Evolutionary conservation across 1,284 basidiomycete genomes (phyloP).

Genomic region (Ganoderma lingzhi): DNA sequence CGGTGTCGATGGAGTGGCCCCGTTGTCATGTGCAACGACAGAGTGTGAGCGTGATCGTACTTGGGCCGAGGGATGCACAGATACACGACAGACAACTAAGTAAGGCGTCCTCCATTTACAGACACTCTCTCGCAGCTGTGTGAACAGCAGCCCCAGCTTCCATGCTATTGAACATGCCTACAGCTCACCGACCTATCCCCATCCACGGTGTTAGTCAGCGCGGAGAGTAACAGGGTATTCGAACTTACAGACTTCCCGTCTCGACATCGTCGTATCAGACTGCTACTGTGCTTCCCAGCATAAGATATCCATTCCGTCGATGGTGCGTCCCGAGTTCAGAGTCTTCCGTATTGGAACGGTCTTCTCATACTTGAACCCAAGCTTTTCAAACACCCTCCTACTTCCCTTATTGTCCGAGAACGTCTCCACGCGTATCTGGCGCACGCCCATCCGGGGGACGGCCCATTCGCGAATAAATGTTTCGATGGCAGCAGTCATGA

Average conservation of each 20-base stretch:
- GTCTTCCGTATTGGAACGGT: slow-evolving; percentile 49
- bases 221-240: neutral
- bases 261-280: slow-evolving; percentile 7
- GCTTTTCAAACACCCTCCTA: slow-evolving; percentile 68
- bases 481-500: slow-evolving; percentile 68
- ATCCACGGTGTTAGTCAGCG: slow-evolving; percentile 12
- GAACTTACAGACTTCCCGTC: neutral
- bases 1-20: slow-evolving; percentile 8
- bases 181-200: slow-evolving; percentile 13
- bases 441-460: slow-evolving; percentile 64
- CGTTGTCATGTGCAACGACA: slow-evolving; percentile 27
- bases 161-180: neutral
- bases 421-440: slow-evolving; percentile 52
- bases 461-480: slow-evolving; percentile 63
- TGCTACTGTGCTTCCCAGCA: slow-evolving; percentile 35
- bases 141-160: slow-evolving; percentile 1
- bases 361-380: slow-evolving; percentile 58
- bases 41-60: slow-evolving; percentile 7
- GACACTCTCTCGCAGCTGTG: slow-evolving; percentile 10
- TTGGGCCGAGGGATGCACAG: slow-evolving; percentile 9
- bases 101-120: slow-evolving; percentile 14
- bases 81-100: slow-evolving; percentile 17
- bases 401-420: slow-evolving; percentile 64
- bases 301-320: slow-evolving; percentile 38
- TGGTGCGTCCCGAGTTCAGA: slow-evolving; percentile 32